Base-by-base conservation (phyloP, 768 basidiomycete species). In the Cystofilobasidium capitatum region DNA sequence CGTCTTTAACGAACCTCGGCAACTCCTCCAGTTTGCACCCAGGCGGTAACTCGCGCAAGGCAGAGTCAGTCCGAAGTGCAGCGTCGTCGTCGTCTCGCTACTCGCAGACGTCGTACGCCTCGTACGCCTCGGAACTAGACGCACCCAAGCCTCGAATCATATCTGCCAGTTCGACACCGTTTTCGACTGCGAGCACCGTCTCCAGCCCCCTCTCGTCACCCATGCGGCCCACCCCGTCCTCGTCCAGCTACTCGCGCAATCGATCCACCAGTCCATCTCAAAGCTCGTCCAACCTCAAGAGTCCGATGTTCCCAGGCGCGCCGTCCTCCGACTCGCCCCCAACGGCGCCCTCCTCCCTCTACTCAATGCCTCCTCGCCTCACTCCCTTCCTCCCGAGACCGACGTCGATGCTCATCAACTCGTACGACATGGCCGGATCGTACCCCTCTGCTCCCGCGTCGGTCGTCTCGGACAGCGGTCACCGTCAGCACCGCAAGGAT, bases 71-170 rank as follows among this genome's bases (percentile, higher is more conserved):
- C 5, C 47, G 47, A 12, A 54, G 49, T 40, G 39, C 44, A 29
- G 60, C 61, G 36, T 68, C 42, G 37, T 62, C 66, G 3, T 45
- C 42, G 29, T 68, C 66, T 5, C 37, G 49, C 8, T 68, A 68
- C 57, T 68, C 66, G 24, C 66, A 68, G 36, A 60, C 60, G 13
- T 62, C 60, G 17, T 68, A 62, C n/a, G 62, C 60, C 6, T 62
- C 60, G 13, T 68, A 62, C n/a, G 7, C 49, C 17, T 57, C 60
- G 14, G 66, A 68, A 22, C 36, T 57, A 1, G 54, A 68, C 36
- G 66, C 45, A 1, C 66, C 66, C 22, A 51, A 45, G 26, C 66
- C 66, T 1, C 22, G 45, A 22, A 42, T 68, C 66, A 26, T 62
- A 20, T 33, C 39, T 8, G n/a, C 24, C 13, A 0, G 33, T n/a